Evolutionary conservation across 2,329 filamentous ascomycete genomes (phyloP), one percentile per base, ranked within the genome.

Genomic region (Hortaea werneckii): DNA sequence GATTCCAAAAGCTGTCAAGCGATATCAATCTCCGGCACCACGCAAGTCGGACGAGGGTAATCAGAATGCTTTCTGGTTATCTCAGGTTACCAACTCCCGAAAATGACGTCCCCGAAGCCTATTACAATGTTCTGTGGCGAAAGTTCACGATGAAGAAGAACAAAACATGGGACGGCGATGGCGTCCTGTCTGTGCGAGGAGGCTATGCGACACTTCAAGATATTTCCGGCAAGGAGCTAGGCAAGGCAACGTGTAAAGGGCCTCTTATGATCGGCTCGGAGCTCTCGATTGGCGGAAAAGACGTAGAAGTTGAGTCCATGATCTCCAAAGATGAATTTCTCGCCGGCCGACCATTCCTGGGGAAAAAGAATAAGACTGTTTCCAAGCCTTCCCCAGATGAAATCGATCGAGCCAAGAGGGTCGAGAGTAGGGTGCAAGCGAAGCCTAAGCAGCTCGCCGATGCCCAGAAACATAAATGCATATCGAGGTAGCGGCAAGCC

Each of bases 121-220:
- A 70, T 49, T 73, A 69, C 45, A 66, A 59, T 0, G 70, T 73
- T 0, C 49, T 73, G 11, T 73, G 70, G 58, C 77, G 83, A 13
- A 85, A 83, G 61, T 77, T 75, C 43, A 84, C 80, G 0, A 75
- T 69, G 5, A 86, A 85, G 62, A 87, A 86, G 65, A 78, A 86
- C 63, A 86, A 86, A 61, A 86, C 80, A 5, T 87, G 83, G 82
- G 82, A 86, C 56, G 82, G 82, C 2, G 83, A 87, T 63, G 83
- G 81, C 1, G 71, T 85, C 2, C 68, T 86, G 6, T 69, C 71
- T 4, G 69, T 82, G 3, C 64, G 67, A 2, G 73, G 71, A 32
- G 79, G 79, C 4, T 75, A 75, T 57, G 80, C 76, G 4, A 71
- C 69, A 44, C 68, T 86, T 11, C 76, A 79, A 48, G 79, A 85